A percentile compares a stretch with the other conserved stretches of the same genome.
Evolutionary conservation across 768 basidiomycete genomes (phyloP).

Genomic region (Xerocomus spinulosus): DNA sequence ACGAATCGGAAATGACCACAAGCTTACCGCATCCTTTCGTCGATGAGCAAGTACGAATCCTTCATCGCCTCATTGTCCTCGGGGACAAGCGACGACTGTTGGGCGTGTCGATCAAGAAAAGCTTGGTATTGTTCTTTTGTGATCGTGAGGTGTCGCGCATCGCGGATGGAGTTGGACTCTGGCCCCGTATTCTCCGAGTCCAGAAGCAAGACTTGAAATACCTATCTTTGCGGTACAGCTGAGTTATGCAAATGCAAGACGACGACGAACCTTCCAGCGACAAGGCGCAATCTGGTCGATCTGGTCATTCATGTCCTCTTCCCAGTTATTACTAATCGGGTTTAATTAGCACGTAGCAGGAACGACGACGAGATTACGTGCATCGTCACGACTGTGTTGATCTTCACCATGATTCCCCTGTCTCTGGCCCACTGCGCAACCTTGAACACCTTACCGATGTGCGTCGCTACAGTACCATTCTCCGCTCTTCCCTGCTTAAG

Average conservation of each 20-base stretch:
- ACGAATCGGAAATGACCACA: neutral
- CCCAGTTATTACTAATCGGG: conserved; percentile 32
- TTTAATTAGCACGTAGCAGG: neutral
- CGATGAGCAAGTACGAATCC: conserved; percentile 35
- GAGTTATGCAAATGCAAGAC: conserved; percentile 5
- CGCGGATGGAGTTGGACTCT: conserved; percentile 29
- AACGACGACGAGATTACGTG: conserved; percentile 1
- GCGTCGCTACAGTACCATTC: conserved; percentile 29
- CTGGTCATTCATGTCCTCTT: conserved; percentile 39
- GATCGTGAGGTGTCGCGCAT: conserved; percentile 33
- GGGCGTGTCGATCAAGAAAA: conserved; percentile 33
- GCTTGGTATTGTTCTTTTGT: conserved; percentile 32
- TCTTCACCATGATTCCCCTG: conserved; percentile 35
- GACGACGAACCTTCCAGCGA: conserved; percentile 36
- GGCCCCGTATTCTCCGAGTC: conserved; percentile 35
- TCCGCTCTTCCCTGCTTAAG: conserved; percentile 32
- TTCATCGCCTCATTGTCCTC: conserved; percentile 38
- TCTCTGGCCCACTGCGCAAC: conserved; percentile 35
- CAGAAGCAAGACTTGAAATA: conserved; percentile 35
- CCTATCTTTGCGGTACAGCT: conserved; percentile 29
- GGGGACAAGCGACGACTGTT: conserved; percentile 28
- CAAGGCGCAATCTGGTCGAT: conserved; percentile 32
- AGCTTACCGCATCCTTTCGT: conserved; percentile 35
- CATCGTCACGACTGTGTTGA: conserved; percentile 35
- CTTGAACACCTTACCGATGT: conserved; percentile 32